Evolutionary conservation across 2,329 filamentous ascomycete genomes (phyloP), one percentile per base, ranked within the genome.

Genomic region (Teratosphaeria destructans): DNA sequence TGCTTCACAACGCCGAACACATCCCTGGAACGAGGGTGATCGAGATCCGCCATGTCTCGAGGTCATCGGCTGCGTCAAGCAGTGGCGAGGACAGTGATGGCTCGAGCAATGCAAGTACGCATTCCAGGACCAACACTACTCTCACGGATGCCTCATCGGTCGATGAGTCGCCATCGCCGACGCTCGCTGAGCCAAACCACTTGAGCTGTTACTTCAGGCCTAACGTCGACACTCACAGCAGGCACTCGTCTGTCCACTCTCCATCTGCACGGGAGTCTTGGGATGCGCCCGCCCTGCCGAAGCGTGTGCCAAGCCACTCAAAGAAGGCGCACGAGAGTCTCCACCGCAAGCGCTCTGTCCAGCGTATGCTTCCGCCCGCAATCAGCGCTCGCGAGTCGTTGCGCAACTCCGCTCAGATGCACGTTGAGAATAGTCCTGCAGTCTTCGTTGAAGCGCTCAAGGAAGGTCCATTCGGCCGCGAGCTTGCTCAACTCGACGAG

Each of bases 1-100:
- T 96, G 58, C 91, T 90, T 7, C 96, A 96, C 81, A 93, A 93
- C 71, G 92, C 94, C 10, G 93, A 93, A 56, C 88, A 96, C 71
- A 85, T 96, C 60, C 62, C 63, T 49, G 71, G 70, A 54, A 67
- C 71, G 19, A 62, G 56, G 10, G 66, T 67, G 7, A 68, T 72
- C 57, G 63, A 64, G 26, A 57, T 58, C 32, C 65, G 62, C 54
- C 63, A 64, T 56, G 62, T 65, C 57, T 61, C 66, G 37, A 66
- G 68, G 8, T 67, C 75, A 27, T 78, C 82, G 2, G 76, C 79
- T n/a, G 77, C 78, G 11, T 83, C 81, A 2, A 76, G 74, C 60
- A 81, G 81, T 65, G 84, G 84, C 52, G 85, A 88, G 61, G 89
- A 93, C 64, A 90, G 87, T 4, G 89, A 93, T 66, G 79, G 79